phyloP scores from a whole-genome alignment of 805 yeast species.

The Yarrowia sp. region DNA sequence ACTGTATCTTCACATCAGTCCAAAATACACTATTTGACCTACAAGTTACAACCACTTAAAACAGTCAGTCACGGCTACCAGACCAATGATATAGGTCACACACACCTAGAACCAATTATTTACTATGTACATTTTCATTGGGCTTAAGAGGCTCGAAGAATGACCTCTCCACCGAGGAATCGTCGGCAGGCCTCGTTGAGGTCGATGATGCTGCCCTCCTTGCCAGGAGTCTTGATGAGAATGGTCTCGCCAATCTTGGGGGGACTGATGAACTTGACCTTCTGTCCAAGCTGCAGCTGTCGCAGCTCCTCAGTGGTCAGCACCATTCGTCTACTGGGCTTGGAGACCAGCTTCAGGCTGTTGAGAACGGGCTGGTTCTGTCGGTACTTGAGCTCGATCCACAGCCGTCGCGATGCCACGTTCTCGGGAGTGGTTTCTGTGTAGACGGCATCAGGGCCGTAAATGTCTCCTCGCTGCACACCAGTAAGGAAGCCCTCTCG shows the following conservation, averaged over 20 bases:
- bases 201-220: slow-evolving; percentile 58
- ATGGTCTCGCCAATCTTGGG: slow-evolving; percentile 86
- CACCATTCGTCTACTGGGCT: slow-evolving; percentile 74
- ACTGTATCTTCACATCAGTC: too few relatives aligned
- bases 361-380: slow-evolving; percentile 73
- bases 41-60: too few relatives aligned
- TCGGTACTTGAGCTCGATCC: slow-evolving; percentile 90
- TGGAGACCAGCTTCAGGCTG: slow-evolving; percentile 68
- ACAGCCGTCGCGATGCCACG: slow-evolving; percentile 76
- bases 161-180: slow-evolving; percentile 67
- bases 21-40: too few relatives aligned
- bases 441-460: slow-evolving; percentile 69
- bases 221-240: slow-evolving; percentile 52
- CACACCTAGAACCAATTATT: too few relatives aligned
- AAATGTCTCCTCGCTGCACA: slow-evolving; percentile 75
- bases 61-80: too few relatives aligned
- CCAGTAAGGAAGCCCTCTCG: slow-evolving; percentile 86
- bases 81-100: too few relatives aligned
- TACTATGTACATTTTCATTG: slow-evolving; percentile 6
- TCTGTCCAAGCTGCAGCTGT: slow-evolving; percentile 70
- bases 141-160: slow-evolving; percentile 55
- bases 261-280: slow-evolving; percentile 72
- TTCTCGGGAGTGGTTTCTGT: slow-evolving; percentile 79
- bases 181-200: slow-evolving; percentile 81
- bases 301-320: slow-evolving; percentile 62